Evolutionary conservation across 495 filamentous ascomycete species (phyloP), one percentile per base, ranked within the genome.

Genomic region (Penicillium crystallinum): DNA sequence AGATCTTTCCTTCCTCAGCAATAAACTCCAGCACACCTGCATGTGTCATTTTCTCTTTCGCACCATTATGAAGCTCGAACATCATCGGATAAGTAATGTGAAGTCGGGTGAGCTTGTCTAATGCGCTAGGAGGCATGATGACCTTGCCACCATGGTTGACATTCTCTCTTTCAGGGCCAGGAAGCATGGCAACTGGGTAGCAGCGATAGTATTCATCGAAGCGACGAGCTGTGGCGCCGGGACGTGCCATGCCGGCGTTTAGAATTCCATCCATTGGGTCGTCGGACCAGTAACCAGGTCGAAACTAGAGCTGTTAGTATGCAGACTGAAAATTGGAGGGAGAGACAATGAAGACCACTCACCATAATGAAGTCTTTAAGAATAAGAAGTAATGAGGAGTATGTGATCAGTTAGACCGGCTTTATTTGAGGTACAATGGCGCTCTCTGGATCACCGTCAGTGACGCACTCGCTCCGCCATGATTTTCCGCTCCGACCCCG

Each of bases 131-230:
- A 14, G 93, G 95, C 64, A 98, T 84, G 61, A 98, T 87, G 58
- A 97, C 91, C 74, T 98, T 98, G 71, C 91, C 93, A 52, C 93
- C 93, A 66, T 91, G 91, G 75, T 97, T 97, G 48, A 95, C 84
- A 46, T 89, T 84, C 47, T 90, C 88, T 64, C 92, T 80, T 56
- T 96, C 93, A 19, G 89, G 82, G 6, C 93, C 90, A n/a, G 92
- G 89, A 52, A 95, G 81, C 90, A 97, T 96, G 58, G 85, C 83
- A 52, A 95, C 77, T 17, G 93, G 95, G 62, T 97, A 98, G 73
- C 90, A 95, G 29, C 93, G 87, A 68, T 95, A 96, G 68, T 93
- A 96, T 69, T 97, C 95, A 71, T 98, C 91, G 73, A 97, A 98
- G 46, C 92, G 89, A 43, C 81, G 80, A 17, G 73, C 62, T 23